Base-by-base conservation (phyloP, 2,329 filamentous ascomycete species). In the Alternaria sp. region DNA sequence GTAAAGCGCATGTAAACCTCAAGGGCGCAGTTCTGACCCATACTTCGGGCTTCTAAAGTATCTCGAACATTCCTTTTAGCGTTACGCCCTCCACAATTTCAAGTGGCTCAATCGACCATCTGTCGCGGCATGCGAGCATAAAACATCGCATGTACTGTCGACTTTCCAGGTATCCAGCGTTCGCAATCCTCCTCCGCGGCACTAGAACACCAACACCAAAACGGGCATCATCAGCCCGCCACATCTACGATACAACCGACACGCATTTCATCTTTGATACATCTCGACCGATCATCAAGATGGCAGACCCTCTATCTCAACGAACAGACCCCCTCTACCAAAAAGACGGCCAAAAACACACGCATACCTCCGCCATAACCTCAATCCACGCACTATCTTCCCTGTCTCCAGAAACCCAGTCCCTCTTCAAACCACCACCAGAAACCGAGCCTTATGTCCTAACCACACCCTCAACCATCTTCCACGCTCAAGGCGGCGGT, bases 401-500 rank as follows among this genome's bases (percentile, higher is more conserved):
- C 2, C 82, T 91, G 1, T 82, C 86, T 4, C 80, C 85, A 32
- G 77, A 81, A 30, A 86, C 87, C 59, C 84, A 81, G 55, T 73
- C 79, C 7, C 84, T 91, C 10, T 89, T 89, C 81, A 91, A 91
- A 73, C 79, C 85, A 12, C 83, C 81, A 5, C 74, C 74, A 9
- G 82, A 85, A 6, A 13, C 57, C 47, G 76, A 83, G 2, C 83
- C 87, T 68, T 83, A 85, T 70, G 85, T 88, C n/a, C 77, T 92
- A 19, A 83, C 88, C 6, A 90, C 88, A 0, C 81, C 86, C 2
- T 79, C 86, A 50, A 93, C 91, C n/a, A 89, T 93, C 64, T 93
- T 93, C 79, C 89, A 93, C 65, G 88, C 89, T 0, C 91, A 93
- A 77, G 91, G 91, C 19, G 91, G 91, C 63, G 91, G 91, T 8